A percentile compares a stretch with the other conserved stretches of the same genome.
Conservation (phyloP, 805 yeast genomes). For the Metschnikowia dekortorum region DNA sequence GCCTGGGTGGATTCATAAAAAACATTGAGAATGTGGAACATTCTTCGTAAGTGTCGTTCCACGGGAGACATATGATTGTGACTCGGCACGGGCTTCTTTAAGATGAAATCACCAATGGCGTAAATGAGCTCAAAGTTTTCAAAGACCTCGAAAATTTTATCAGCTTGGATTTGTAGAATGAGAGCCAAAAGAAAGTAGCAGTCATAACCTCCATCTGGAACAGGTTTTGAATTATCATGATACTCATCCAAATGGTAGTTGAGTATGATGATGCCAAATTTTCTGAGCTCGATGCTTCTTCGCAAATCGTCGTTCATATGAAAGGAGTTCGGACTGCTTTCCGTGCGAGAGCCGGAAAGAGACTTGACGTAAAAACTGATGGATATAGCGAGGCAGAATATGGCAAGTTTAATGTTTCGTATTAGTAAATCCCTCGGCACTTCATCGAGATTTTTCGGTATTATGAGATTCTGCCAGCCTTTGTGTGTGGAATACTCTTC, state of each 20-base stretch:
- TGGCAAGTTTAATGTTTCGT: slow-evolving; percentile 11
- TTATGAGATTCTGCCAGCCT: slow-evolving; percentile 12
- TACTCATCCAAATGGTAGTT: slow-evolving; percentile 40
- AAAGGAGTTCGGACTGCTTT: slow-evolving; percentile 14
- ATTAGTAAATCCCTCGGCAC: slow-evolving; percentile 11
- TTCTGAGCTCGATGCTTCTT: slow-evolving; percentile 32
- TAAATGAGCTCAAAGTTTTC: slow-evolving; percentile 40
- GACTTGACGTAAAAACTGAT: slow-evolving; percentile 12
- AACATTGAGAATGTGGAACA: slow-evolving; percentile 30
- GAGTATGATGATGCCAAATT: slow-evolving; percentile 31
- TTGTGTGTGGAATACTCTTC: slow-evolving; percentile 16
- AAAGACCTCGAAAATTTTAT: slow-evolving; percentile 34
- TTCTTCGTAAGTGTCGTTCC: slow-evolving; percentile 23
- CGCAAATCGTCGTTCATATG: slow-evolving; percentile 22
- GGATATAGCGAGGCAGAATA: slow-evolving; percentile 15
- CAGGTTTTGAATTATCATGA: slow-evolving; percentile 22
- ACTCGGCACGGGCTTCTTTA: slow-evolving; percentile 14
- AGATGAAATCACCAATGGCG: slow-evolving; percentile 37
- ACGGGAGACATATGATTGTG: slow-evolving; percentile 17
- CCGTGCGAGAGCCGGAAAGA: slow-evolving; percentile 5
- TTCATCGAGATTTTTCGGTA: slow-evolving; percentile 2
- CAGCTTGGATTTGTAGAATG: slow-evolving; percentile 36
- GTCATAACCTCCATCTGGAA: slow-evolving; percentile 25
- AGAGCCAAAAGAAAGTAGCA: slow-evolving; percentile 32
- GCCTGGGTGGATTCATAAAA: slow-evolving; percentile 47